Evolutionary conservation across 192 early-diverging fungal genomes (phyloP).

Genomic region (Pilobolus umbonatus): DNA sequence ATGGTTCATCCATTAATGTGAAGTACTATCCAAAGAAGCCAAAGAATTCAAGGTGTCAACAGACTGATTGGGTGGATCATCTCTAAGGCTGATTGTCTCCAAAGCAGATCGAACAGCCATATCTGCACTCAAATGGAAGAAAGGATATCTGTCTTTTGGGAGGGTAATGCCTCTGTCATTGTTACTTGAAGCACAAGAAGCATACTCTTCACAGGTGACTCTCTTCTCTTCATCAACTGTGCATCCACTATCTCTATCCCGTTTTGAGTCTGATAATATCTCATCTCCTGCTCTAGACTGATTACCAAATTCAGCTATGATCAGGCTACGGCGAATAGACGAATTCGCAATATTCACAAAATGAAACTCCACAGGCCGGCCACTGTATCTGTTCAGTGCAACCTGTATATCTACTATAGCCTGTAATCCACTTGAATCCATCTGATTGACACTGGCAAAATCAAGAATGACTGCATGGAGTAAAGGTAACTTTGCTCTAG

Average conservation of each 20-base stretch:
- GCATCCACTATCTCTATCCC: slow-evolving; percentile 22
- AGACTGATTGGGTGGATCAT: too few relatives aligned
- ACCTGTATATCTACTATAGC: slow-evolving; percentile 27
- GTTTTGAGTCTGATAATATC: neutral
- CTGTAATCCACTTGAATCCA: slow-evolving; percentile 38
- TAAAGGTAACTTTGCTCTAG: slow-evolving; percentile 15
- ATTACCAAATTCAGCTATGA: slow-evolving; percentile 31
- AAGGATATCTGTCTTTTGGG: slow-evolving; percentile 29
- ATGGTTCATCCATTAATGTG: too few relatives aligned
- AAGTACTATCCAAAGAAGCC: too few relatives aligned
- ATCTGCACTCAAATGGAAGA: slow-evolving; percentile 36
- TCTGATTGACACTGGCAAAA: slow-evolving; percentile 31
- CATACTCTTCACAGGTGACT: slow-evolving; percentile 9
- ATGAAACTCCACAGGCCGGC: slow-evolving; percentile 33
- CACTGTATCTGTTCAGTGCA: slow-evolving; percentile 29
- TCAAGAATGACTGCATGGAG: slow-evolving; percentile 32
- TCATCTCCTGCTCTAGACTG: slow-evolving; percentile 12
- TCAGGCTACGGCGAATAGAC: slow-evolving; percentile 24
- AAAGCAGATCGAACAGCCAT: slow-evolving; percentile 28
- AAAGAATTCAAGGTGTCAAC: too few relatives aligned
- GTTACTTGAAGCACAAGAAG: neutral
- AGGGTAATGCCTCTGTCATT: slow-evolving; percentile 12
- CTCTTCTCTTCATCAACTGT: slow-evolving; percentile 27
- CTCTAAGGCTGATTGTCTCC: neutral
- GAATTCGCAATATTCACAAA: slow-evolving; percentile 29